These are phyloP conservation scores for Coprinopsis sp. DNA, from an alignment of 768 basidiomycete species.

Conservation along the genomic window DNA sequence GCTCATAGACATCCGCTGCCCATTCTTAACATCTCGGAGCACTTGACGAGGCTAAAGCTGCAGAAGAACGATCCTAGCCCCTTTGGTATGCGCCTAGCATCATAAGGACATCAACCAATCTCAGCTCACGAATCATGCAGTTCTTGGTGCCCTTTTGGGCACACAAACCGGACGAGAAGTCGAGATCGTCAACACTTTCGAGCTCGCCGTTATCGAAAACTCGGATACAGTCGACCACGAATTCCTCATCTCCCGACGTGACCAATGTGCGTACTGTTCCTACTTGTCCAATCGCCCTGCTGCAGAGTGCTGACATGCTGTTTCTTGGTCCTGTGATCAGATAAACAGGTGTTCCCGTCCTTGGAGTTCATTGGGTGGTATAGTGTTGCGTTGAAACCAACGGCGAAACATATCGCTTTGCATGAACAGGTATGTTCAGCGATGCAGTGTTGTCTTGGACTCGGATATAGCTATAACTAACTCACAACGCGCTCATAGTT, in stretches of 20 bases:
- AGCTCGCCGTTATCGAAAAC: constrained; percentile 64
- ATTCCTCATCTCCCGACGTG: constrained; percentile 76
- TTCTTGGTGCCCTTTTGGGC: constrained; percentile 89
- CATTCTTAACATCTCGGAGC: constrained; percentile 95
- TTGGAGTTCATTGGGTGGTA: constrained; percentile 99
- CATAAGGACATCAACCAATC: background rate
- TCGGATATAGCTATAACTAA: background rate
- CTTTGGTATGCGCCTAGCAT: constrained; percentile 50
- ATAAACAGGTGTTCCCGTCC: constrained; percentile 97
- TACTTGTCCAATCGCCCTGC: no score
- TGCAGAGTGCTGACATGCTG: constrained; percentile 7
- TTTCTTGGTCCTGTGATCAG: constrained; percentile 36
- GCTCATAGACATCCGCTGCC: constrained; percentile 83
- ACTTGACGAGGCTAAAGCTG: constrained; percentile 80
- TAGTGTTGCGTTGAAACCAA: constrained; percentile 74
- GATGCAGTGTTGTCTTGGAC: background rate
- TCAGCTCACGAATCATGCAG: constrained; percentile 35
- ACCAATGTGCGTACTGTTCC: constrained; percentile 61
- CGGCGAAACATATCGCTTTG: constrained; percentile 69
- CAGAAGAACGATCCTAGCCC: constrained; percentile 58
- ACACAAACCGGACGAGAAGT: constrained; percentile 93
- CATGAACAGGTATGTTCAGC: constrained; percentile 70
- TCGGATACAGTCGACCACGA: constrained; percentile 68
- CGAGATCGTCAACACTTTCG: constrained; percentile 96
- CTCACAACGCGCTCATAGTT: constrained; percentile 54